Conservation (phyloP, 306 rosid genomes). For the Hylodesmum podocarpum region DNA sequence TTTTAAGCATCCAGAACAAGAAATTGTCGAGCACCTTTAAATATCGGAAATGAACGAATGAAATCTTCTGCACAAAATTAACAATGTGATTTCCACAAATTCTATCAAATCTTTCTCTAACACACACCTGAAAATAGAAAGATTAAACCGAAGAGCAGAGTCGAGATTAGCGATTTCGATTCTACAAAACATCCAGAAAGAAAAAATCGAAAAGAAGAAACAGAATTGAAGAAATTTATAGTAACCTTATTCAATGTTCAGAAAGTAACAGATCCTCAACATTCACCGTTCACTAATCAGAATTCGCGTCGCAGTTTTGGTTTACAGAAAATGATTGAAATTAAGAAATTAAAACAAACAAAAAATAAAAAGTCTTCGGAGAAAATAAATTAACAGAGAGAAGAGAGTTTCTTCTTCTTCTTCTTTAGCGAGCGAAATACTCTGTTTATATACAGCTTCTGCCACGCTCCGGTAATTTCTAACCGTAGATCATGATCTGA, state of each 20-base stretch:
- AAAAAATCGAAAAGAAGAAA: background rate
- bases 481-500: conserved; percentile 51
- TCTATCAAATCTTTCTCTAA: conserved; percentile 20
- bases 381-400: conserved; percentile 16
- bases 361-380: conserved; percentile 7
- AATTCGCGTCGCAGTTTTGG: conserved; percentile 19
- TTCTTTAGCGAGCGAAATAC: conserved; percentile 51
- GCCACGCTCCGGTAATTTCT: conserved; percentile 24
- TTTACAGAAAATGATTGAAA: conserved; percentile 19
- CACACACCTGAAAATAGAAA: conserved; percentile 35
- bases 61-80: conserved; percentile 17
- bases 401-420: conserved; percentile 30
- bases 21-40: conserved; percentile 10
- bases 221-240: conserved; percentile 20
- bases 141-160: conserved; percentile 10
- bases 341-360: background rate
- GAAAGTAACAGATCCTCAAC: conserved; percentile 54
- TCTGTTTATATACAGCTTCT: conserved; percentile 52
- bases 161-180: conserved; percentile 9
- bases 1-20: conserved; percentile 24
- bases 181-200: background rate
- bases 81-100: conserved; percentile 11
- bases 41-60: conserved; percentile 30
- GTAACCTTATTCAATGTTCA: conserved; percentile 37
- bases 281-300: conserved; percentile 34